These are phyloP conservation scores for Paraphoma chrysanthemicola DNA, from an alignment of 2,329 filamentous ascomycete genomes.

Conservation along the genomic window DNA sequence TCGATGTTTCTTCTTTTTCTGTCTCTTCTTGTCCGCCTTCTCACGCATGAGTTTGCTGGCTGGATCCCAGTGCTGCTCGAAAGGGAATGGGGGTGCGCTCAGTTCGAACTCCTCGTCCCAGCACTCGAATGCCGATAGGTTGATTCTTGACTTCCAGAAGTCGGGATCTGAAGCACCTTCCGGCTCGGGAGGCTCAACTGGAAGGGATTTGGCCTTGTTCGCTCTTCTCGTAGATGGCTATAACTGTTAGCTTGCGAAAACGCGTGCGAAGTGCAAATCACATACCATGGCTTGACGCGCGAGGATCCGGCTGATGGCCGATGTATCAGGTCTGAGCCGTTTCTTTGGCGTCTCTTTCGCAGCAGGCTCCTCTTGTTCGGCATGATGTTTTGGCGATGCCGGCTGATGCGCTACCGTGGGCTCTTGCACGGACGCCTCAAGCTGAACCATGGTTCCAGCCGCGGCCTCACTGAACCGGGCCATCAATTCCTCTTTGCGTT, in stretches of 20 bases:
- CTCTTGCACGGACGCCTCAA: not conserved
- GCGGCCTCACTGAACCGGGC: conserved; percentile 17
- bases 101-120: conserved; percentile 65
- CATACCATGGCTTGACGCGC: conserved; percentile 32
- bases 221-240: conserved; percentile 25
- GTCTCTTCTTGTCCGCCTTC: conserved; percentile 66
- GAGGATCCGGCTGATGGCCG: conserved; percentile 39
- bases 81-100: conserved; percentile 84
- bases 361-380: not conserved
- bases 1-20: conserved; percentile 50
- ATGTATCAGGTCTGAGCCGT: conserved; percentile 32
- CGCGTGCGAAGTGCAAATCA: not conserved
- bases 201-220: conserved; percentile 17
- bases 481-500: conserved; percentile 31
- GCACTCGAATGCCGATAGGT: conserved; percentile 83
- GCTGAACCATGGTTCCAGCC: conserved; percentile 1
- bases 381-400: not conserved
- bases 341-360: conserved; percentile 21
- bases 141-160: conserved; percentile 77
- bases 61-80: conserved; percentile 86
- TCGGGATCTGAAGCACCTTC: conserved; percentile 57
- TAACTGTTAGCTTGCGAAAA: not conserved
- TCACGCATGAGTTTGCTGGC: conserved; percentile 67
- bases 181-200: conserved; percentile 28
- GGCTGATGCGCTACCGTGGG: not conserved